Percentiles rank a stretch among this genome's conserved stretches.
phyloP scores from a whole-genome alignment of 2,329 filamentous ascomycete species.

The Talaromyces sp. region DNA sequence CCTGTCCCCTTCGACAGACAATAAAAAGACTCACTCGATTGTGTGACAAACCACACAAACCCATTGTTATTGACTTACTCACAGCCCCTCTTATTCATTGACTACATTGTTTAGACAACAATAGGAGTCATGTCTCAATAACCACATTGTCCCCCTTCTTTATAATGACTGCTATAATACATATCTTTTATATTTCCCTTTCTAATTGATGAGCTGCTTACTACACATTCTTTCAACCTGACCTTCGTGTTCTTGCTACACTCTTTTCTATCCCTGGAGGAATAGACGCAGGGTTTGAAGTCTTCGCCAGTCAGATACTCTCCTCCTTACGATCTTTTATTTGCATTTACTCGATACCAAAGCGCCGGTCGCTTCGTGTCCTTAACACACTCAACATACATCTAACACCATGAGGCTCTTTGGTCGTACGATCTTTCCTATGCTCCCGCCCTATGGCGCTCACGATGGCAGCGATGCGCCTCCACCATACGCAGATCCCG shows the following conservation, averaged over 20 bases:
- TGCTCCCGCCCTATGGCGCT: slow-evolving; percentile 38
- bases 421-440: slow-evolving; percentile 29
- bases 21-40: not conserved
- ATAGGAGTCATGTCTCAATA: slow-evolving; percentile 12
- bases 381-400: not conserved
- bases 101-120: not conserved
- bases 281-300: not conserved
- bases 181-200: not conserved
- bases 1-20: not conserved
- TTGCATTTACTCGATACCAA: not conserved
- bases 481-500: slow-evolving; percentile 57
- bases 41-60: not conserved
- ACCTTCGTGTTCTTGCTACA: not conserved
- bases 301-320: not conserved
- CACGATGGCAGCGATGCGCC: slow-evolving; percentile 45
- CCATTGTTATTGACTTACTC: not conserved
- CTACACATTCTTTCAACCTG: not conserved
- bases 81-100: not conserved
- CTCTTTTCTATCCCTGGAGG: not conserved
- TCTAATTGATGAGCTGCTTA: not conserved
- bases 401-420: slow-evolving; percentile 13
- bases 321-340: not conserved
- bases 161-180: not conserved
- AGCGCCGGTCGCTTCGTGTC: slow-evolving; percentile 10
- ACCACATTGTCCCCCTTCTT: not conserved